Conservation (phyloP, 805 yeast genomes). For the Candida insectorum region DNA sequence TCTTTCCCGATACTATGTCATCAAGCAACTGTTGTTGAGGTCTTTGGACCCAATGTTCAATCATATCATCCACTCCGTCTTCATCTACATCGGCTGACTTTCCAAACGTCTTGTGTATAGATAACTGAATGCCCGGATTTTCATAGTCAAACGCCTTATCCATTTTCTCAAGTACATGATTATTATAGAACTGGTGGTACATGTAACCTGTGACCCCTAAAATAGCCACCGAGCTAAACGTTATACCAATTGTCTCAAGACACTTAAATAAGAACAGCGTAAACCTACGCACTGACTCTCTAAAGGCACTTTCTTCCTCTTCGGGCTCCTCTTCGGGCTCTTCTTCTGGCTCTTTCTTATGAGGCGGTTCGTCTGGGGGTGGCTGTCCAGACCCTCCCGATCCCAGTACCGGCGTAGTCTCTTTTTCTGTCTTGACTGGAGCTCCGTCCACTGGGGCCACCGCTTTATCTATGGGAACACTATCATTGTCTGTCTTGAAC, state of each 20-base stretch:
- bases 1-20: slow-evolving; percentile 60
- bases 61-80: slow-evolving; percentile 20
- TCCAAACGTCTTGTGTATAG: slow-evolving; percentile 47
- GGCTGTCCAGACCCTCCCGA: too few relatives aligned
- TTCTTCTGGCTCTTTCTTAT: slow-evolving; percentile 8
- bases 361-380: too few relatives aligned
- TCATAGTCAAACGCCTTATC: slow-evolving; percentile 63
- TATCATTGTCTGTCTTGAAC: slow-evolving; percentile 12
- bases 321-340: slow-evolving; percentile 14
- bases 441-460: slow-evolving; percentile 7
- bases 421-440: too few relatives aligned
- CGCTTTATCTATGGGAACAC: slow-evolving; percentile 8
- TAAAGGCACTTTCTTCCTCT: slow-evolving; percentile 16
- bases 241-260: slow-evolving; percentile 67
- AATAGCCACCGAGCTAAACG: slow-evolving; percentile 64
- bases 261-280: slow-evolving; percentile 38
- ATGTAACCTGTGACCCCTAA: slow-evolving; percentile 70
- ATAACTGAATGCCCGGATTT: slow-evolving; percentile 60
- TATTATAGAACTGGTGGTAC: slow-evolving; percentile 61
- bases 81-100: slow-evolving; percentile 20
- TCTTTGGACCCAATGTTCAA: slow-evolving; percentile 59
- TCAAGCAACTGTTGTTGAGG: slow-evolving; percentile 65
- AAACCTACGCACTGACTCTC: slow-evolving; percentile 17
- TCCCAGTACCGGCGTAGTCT: too few relatives aligned
- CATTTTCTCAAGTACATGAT: slow-evolving; percentile 62